Evolutionary conservation across 306 rosid genomes (phyloP), one percentile per base, ranked within the genome.

Genomic region (Dalbergia oliveri): DNA sequence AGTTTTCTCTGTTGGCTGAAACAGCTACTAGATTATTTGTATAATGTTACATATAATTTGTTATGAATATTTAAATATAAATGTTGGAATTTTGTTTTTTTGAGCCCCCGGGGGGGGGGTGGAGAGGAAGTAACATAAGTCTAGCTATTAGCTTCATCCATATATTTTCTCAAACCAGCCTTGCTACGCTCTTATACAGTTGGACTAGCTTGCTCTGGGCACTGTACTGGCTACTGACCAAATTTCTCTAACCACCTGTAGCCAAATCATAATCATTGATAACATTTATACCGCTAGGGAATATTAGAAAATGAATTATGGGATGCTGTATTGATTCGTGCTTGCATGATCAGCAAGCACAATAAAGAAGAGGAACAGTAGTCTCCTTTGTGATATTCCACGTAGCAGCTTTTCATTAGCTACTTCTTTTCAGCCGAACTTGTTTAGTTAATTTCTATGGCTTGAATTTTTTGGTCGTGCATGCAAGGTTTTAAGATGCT

Each of bases 121-220:
- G n/a, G n/a, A n/a, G n/a, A n/a, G n/a, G n/a, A n/a, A n/a, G n/a
- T n/a, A n/a, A 53, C 37, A 23, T 15, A 61, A 60, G 26, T 11
- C 18, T 45, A 60, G 47, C 47, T 41, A 13, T 26, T 15, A 45
- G 47, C 69, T 26, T 75, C 70, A 26, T 44, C 60, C 47, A 44
- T 45, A 61, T 75, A 75, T 23, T 75, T 74, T 61, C 69, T 15
- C 33, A 74, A 61, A 15, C 47, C 60, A 47, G 11, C 51, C 50
- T 44, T 44, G 50, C 12, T 7, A 44, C 50, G 10, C 12, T 13
- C 5, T 44, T 23, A 34, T 1, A 26, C 31, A 26, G 31, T 26
- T 26, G 31, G 31, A 26, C 31, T 26, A 26, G 3, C 59, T 58
- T 43, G 44, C 5, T 60, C 59, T 3, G 16, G 44, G 45, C 8